Conservation (phyloP, 2,329 filamentous ascomycete species). For the Aspergillus luchuensis region DNA sequence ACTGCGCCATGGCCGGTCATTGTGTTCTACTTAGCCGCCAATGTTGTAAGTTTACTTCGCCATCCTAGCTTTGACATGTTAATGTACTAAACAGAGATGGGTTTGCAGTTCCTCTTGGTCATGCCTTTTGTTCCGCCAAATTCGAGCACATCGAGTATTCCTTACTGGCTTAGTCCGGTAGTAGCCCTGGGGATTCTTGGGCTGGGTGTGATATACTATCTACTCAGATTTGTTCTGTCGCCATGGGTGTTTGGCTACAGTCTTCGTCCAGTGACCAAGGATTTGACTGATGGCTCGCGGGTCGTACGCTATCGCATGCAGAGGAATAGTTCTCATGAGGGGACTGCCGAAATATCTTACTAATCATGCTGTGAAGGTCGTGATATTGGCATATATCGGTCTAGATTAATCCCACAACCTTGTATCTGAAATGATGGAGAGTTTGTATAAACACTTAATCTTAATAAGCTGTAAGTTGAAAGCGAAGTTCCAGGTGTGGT, state of each 20-base stretch:
- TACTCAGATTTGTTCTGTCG: constrained; percentile 15
- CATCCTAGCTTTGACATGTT: too few relatives aligned
- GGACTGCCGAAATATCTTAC: neutral
- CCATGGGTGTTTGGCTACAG: constrained; percentile 20
- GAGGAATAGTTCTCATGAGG: neutral
- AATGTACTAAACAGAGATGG: neutral
- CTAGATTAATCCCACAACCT: too few relatives aligned
- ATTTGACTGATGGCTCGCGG: constrained; percentile 22
- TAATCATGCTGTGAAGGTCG: neutral
- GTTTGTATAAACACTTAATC: too few relatives aligned
- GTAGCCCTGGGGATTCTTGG: constrained; percentile 21
- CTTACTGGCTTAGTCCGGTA: constrained; percentile 23
- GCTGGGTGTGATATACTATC: constrained; percentile 20
- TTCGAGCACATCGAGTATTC: constrained; percentile 18
- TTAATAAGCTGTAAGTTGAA: too few relatives aligned
- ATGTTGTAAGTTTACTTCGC: constrained; percentile 15
- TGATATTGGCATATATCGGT: too few relatives aligned
- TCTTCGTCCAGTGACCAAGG: constrained; percentile 13
- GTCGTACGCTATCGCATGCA: constrained; percentile 4
- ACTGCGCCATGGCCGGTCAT: constrained; percentile 21
- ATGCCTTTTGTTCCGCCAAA: constrained; percentile 26
- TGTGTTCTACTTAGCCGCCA: constrained; percentile 21
- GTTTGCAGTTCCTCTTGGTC: constrained; percentile 20
- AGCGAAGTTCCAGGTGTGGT: too few relatives aligned
- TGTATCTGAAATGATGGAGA: too few relatives aligned